Conservation (phyloP, 352 stramenopile species). For the Thraustochytrium striatum region DNA sequence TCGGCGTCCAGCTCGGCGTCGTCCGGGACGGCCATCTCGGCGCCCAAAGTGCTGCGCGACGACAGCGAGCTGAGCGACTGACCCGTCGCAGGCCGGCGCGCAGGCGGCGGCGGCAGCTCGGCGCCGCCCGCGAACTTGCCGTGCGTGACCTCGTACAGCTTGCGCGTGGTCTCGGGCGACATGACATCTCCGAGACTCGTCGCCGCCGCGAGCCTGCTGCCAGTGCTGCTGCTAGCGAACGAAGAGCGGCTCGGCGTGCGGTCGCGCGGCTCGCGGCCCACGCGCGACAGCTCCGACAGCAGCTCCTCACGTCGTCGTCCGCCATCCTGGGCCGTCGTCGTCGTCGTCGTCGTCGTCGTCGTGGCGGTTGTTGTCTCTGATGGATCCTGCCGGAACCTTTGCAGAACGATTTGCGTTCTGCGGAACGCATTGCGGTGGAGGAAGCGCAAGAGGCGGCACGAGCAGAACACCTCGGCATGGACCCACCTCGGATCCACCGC, state of each 20-base stretch:
- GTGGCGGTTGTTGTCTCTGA: constrained; percentile 53
- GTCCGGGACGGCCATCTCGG: not conserved
- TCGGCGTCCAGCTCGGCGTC: constrained; percentile 26
- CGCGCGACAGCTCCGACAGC: constrained; percentile 24
- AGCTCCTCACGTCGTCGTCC: not conserved
- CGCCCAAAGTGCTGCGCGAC: not conserved
- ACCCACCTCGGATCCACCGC: constrained; percentile 9
- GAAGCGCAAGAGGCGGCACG: not conserved
- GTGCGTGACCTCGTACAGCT: not conserved
- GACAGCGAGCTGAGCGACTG: no score
- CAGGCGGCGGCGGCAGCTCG: not conserved
- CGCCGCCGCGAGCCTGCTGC: not conserved
- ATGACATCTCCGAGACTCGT: no score
- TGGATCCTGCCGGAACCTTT: not conserved
- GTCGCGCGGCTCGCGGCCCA: not conserved
- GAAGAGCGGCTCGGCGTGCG: not conserved
- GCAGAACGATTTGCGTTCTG: not conserved
- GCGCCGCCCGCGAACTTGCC: not conserved
- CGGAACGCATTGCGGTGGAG: not conserved
- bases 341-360: constrained; percentile 1
- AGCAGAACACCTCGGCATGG: not conserved
- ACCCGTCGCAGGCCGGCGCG: no score
- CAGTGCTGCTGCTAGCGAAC: not conserved
- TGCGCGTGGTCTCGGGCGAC: constrained; percentile 11
- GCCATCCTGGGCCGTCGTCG: not conserved